A percentile compares a stretch with the other conserved stretches of the same genome.
Evolutionary conservation across 208 protist species (phyloP).

Genomic region (Naegleria fowleri): DNA sequence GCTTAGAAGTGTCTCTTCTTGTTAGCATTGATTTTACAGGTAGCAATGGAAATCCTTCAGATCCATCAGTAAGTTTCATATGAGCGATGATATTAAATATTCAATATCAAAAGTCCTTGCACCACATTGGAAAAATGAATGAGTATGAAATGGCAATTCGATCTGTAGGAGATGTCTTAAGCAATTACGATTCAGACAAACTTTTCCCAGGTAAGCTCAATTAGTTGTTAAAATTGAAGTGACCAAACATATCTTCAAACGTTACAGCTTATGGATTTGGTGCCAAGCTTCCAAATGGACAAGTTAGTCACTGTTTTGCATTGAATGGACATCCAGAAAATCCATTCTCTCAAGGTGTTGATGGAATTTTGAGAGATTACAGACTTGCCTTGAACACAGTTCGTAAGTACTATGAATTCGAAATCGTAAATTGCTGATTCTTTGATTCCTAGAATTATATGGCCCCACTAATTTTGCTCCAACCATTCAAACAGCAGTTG

Average conservation of each 20-base stretch:
- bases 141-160: constrained; percentile 27
- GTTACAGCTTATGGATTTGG: constrained; percentile 31
- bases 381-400: background rate
- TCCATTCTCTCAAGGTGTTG: constrained; percentile 20
- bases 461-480: constrained; percentile 18
- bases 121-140: constrained; percentile 31
- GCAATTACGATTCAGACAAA: constrained; percentile 33
- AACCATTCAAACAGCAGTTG: background rate
- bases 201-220: background rate
- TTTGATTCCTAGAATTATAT: background rate
- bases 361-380: constrained; percentile 30
- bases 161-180: background rate
- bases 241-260: no score
- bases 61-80: background rate
- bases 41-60: constrained; percentile 32
- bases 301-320: constrained; percentile 34
- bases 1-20: constrained; percentile 24
- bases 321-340: background rate
- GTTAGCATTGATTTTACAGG: constrained; percentile 40
- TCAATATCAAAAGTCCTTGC: constrained; percentile 33
- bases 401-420: no score
- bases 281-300: background rate
- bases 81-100: no score
- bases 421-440: no score
- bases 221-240: no score